Conservation (phyloP, 2,329 filamentous ascomycete genomes). For the Gaeumannomyces tritici region DNA sequence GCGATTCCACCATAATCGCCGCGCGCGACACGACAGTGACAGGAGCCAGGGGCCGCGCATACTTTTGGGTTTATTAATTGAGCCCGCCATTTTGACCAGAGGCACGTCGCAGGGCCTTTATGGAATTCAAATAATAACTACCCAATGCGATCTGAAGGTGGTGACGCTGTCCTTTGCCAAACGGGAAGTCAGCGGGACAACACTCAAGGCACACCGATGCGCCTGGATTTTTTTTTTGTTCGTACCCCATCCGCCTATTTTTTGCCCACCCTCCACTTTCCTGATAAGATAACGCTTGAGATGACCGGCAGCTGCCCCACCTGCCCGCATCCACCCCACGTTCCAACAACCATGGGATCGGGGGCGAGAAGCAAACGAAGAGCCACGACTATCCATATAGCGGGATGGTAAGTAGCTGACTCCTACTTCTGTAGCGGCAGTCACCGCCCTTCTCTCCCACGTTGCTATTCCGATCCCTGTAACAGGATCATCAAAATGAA, state of each 20-base stretch:
- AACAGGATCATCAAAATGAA: no score
- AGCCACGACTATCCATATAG: no score
- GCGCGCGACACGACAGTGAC: conserved; percentile 12
- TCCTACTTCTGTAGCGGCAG: not conserved
- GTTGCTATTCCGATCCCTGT: no score
- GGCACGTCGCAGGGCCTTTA: not conserved
- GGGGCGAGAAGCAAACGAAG: no score
- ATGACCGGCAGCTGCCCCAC: not conserved
- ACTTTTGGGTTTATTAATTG: conserved; percentile 45
- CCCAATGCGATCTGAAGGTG: not conserved
- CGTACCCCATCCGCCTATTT: not conserved
- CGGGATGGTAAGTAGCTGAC: no score
- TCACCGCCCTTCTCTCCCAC: no score
- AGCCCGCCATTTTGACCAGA: conserved; percentile 34
- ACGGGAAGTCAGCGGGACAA: not conserved
- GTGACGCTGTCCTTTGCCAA: not conserved
- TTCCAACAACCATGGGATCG: no score
- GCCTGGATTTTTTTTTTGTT: not conserved
- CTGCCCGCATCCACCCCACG: not conserved
- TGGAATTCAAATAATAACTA: not conserved
- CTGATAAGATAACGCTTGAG: not conserved
- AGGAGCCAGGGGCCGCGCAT: conserved; percentile 13
- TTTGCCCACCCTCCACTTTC: not conserved
- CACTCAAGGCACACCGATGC: not conserved
- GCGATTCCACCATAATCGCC: not conserved